Base-by-base conservation (phyloP, 2,329 filamentous ascomycete genomes). In the Beauveria sp. region DNA sequence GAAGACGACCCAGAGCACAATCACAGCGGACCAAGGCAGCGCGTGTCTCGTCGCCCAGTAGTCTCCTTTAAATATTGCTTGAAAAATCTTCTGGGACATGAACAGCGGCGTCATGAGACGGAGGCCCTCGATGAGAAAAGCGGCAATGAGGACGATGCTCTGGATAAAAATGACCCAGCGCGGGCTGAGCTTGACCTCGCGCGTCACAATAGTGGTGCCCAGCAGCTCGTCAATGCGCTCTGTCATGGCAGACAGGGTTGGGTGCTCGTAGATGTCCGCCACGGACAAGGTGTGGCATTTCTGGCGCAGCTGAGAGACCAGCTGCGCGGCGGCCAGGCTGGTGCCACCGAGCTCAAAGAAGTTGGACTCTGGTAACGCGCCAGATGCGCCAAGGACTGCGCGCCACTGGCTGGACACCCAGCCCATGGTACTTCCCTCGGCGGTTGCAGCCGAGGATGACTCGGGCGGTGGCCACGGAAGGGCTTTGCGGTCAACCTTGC, bases 261-360 rank as follows among this genome's bases (percentile, higher is more conserved):
- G 65, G 20, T 66, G 50, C 43, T 66, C 65, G 52, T 67, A 67
- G 14, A 67, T 57, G 43, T 67, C 65, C 22, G 65, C 65, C 10
- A 68, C 65, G n/a, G 66, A 67, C 10, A 68, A 52, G 5, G 64
- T 62, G 5, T 65, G 66, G 45, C 61, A 65, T 16, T 57, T 61
- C 40, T 61, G 60, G 3, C 66, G 62, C 49, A 68, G 49, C 45
- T 66, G 65, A 22, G 66, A 66, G 12, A 67, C 63, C 12, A 68
- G 65, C 64, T 67, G 66, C 14, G 66, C 66, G 2, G 66, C 66
- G 7, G 63, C 66, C 28, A 68, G 48, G 49, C 66, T 68, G 40
- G 65, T 67, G 24, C 66, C 66, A 18, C 66, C 66, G 12, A 68
- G 62, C 31, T 68, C 65, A 52, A 66, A 67, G 51, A 67, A 68